Base-by-base conservation (phyloP, 2,329 filamentous ascomycete genomes). In the Trichoderma endophyticum region DNA sequence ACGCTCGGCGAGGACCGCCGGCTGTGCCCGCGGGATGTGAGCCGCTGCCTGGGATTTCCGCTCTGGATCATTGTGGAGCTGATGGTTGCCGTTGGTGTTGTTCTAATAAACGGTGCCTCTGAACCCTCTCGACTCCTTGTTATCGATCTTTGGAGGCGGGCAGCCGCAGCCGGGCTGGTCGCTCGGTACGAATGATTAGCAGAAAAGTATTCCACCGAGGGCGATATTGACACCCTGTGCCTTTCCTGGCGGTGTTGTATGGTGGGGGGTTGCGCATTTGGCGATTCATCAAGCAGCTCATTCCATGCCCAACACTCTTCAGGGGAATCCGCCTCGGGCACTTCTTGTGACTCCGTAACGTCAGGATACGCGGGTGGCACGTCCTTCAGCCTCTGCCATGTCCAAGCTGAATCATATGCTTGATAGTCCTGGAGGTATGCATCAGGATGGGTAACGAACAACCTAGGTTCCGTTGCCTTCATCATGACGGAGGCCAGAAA, bases 381-480 rank as follows among this genome's bases (percentile, higher is more conserved):
- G 75, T 90, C 86, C 39, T 89, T 87, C 11, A 95, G 80, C 60
- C 86, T 86, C 75, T 90, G 89, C 93, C 93, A 95, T 1, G 88
- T 90, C 91, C 91, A 94, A 6, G 85, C 85, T 11, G 83, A 78
- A 57, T 86, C 84, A 48, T 87, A 86, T 6, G 86, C 84, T 36
- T 84, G 81, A 15, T 82, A 79, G 73, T 90, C 87, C 77, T 95
- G 93, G 3, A 93, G 82, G 75, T 95, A 95, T 1, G 91, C 91
- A 75, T 92, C 90, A 4, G 90, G 88, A 72, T 93, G 91, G 1
- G 93, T 95, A 72, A 95, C 86, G 80, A 92, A 95, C 14, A 95
- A 86, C 9, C 92, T 87, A 73, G 90, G 89, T 74, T 87, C 86
- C 11, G 88, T 86, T 34, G 89, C 86, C 76, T 91, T 89, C 92